Evolutionary conservation across 83 land plant genomes (phyloP).

Genomic region (Larix sibirica): DNA sequence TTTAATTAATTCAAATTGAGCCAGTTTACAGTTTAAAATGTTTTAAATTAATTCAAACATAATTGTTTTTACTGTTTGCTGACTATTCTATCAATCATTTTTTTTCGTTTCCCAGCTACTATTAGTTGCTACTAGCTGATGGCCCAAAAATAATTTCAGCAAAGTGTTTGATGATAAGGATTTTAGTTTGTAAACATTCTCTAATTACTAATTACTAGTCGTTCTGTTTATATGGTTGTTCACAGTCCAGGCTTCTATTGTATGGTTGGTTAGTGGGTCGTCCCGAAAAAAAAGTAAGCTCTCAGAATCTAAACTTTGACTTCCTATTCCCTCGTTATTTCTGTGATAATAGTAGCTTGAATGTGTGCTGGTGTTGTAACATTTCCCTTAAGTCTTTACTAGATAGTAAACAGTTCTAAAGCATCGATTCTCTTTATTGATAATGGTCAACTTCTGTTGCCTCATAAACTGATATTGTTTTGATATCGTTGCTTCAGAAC

Average conservation of each 20-base stretch:
- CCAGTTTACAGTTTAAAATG: not conserved
- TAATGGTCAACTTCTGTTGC: not conserved
- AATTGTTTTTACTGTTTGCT: not conserved
- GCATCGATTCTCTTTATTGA: not conserved
- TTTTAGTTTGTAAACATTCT: not conserved
- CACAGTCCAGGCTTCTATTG: slow-evolving; percentile 45
- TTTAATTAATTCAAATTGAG: not conserved
- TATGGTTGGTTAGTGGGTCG: slow-evolving; percentile 47
- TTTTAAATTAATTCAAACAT: not conserved
- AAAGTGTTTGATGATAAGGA: not conserved
- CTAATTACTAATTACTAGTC: not conserved
- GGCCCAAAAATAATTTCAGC: not conserved
- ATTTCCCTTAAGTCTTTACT: not conserved
- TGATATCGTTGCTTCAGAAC: slow-evolving; percentile 22
- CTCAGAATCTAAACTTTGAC: not conserved
- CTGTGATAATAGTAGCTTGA: not conserved
- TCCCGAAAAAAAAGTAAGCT: slow-evolving; percentile 38
- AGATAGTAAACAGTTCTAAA: not conserved
- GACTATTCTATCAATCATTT: not conserved
- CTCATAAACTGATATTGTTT: slow-evolving; percentile 2
- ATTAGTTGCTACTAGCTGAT: not conserved
- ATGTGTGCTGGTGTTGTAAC: not conserved
- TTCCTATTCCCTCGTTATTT: not conserved
- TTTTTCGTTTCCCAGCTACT: not conserved
- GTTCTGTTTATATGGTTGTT: slow-evolving; percentile 9